These are phyloP conservation scores for Psilocybe azurescens DNA, from an alignment of 768 basidiomycete species.

Conservation along the genomic window DNA sequence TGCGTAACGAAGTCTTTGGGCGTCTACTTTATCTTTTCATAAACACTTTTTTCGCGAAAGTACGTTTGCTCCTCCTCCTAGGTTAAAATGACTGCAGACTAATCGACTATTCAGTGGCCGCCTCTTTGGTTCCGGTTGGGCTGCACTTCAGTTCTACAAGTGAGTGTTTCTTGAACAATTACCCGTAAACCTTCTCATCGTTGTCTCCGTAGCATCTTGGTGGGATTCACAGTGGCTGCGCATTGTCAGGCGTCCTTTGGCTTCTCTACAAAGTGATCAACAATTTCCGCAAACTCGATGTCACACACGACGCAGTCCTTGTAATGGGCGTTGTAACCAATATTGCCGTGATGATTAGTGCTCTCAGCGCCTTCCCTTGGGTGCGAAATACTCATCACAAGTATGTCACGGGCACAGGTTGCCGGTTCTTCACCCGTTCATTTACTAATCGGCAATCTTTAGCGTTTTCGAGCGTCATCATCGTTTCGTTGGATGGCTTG, in stretches of 20 bases:
- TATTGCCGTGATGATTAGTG: slow-evolving; percentile 59
- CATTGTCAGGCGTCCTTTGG: slow-evolving; percentile 73
- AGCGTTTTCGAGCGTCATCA: slow-evolving; percentile 84
- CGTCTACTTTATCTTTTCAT: slow-evolving; percentile 68
- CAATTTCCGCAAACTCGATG: slow-evolving; percentile 53
- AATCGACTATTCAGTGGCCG: slow-evolving; percentile 56
- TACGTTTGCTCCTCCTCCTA: slow-evolving; percentile 26
- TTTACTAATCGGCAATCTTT: slow-evolving; percentile 2
- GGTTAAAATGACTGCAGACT: slow-evolving; percentile 2
- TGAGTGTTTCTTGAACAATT: slow-evolving; percentile 24
- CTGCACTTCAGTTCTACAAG: slow-evolving; percentile 77
- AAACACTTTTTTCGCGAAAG: slow-evolving; percentile 76
- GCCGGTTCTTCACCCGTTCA: slow-evolving; percentile 1
- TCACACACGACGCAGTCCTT: slow-evolving; percentile 61
- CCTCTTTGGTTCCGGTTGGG: slow-evolving; percentile 74
- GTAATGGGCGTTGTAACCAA: slow-evolving; percentile 66
- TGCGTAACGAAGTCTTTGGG: slow-evolving; percentile 81
- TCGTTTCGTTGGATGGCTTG: slow-evolving; percentile 78
- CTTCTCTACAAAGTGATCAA: slow-evolving; percentile 65
- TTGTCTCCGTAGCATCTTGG: slow-evolving; percentile 63
- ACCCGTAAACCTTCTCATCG: slow-evolving; percentile 13
- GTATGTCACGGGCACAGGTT: slow-evolving; percentile 43
- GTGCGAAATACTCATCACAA: slow-evolving; percentile 83
- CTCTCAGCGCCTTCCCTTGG: slow-evolving; percentile 77
- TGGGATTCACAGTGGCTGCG: slow-evolving; percentile 81